Evolutionary conservation across 2,329 filamentous ascomycete species (phyloP).

Genomic region (Diaporthe amygdali): DNA sequence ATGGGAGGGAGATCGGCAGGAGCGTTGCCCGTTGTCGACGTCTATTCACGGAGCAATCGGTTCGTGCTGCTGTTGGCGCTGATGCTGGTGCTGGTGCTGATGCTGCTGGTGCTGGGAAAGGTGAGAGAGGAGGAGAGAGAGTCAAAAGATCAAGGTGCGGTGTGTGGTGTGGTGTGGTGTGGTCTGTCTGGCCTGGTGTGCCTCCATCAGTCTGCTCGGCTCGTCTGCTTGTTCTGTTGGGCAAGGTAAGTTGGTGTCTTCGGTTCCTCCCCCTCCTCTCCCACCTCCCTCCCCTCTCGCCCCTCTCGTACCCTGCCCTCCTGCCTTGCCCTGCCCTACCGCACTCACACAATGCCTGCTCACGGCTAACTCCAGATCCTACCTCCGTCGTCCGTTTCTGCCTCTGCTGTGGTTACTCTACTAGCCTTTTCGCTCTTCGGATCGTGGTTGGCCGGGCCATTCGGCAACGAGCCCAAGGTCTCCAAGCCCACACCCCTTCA

Average conservation of each 20-base stretch:
- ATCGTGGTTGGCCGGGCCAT: slow-evolving; percentile 1
- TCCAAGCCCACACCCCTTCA: slow-evolving; percentile 3
- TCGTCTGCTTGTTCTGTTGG: neutral
- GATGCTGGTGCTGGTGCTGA: slow-evolving; percentile 4
- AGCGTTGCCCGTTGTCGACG: slow-evolving; percentile 6
- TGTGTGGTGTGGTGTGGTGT: neutral
- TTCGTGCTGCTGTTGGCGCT: neutral
- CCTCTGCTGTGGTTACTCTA: slow-evolving; percentile 9
- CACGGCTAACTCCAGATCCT: neutral
- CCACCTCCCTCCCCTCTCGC: neutral
- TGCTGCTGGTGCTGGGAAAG: neutral
- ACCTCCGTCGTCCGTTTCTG: too few species aligned
- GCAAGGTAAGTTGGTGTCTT: neutral
- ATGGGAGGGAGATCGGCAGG: slow-evolving; percentile 14
- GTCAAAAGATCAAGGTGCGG: neutral
- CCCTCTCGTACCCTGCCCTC: neutral
- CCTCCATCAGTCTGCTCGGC: neutral
- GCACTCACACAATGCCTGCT: neutral
- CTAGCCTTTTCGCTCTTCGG: slow-evolving; percentile 5
- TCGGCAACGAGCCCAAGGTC: slow-evolving; percentile 13
- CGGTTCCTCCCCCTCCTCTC: neutral
- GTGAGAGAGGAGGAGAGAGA: neutral
- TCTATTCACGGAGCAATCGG: slow-evolving; percentile 7
- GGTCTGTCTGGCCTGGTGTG: neutral
- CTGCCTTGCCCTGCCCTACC: neutral